Evolutionary conservation across 2,329 filamentous ascomycete genomes (phyloP).

Genomic region (Sporothrix brunneoviolacea): DNA sequence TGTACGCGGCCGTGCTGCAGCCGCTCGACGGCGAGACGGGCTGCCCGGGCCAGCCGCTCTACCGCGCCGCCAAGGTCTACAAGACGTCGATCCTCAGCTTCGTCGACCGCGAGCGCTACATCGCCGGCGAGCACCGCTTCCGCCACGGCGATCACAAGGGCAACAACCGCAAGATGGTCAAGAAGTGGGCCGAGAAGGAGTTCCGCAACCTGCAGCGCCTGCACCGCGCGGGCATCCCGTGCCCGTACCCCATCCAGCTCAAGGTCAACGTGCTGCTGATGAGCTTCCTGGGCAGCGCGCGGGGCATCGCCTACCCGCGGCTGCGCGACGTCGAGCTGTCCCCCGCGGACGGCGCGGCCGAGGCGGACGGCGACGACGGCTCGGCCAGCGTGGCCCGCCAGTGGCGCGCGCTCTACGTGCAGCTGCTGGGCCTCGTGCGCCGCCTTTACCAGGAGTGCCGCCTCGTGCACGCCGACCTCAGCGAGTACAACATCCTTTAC

Average conservation of each 20-base stretch:
- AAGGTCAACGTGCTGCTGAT: constrained; percentile 95
- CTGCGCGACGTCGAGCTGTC: constrained; percentile 75
- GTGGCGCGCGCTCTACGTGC: constrained; percentile 74
- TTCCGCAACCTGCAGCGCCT: constrained; percentile 88
- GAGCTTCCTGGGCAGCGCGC: constrained; percentile 82
- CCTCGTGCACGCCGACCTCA: constrained; percentile 91
- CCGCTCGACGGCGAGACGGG: constrained; percentile 22
- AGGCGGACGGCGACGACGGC: constrained; percentile 40
- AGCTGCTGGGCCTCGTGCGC: constrained; percentile 83
- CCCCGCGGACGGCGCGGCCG: constrained; percentile 42
- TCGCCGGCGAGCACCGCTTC: constrained; percentile 90
- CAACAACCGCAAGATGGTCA: constrained; percentile 94
- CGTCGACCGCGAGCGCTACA: constrained; percentile 95
- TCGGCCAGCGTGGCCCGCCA: constrained; percentile 35
- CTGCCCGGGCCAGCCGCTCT: constrained; percentile 49
- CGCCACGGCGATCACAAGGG: constrained; percentile 86
- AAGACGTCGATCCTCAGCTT: constrained; percentile 97
- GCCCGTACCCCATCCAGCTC: constrained; percentile 80
- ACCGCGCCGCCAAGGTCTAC: constrained; percentile 96
- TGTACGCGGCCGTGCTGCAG: constrained; percentile 78
- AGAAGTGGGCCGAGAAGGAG: constrained; percentile 98
- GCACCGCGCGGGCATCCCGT: constrained; percentile 76
- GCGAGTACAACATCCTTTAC: constrained; percentile 97
- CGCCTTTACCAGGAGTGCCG: constrained; percentile 87
- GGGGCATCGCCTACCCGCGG: constrained; percentile 81